A percentile compares a stretch with the other conserved stretches of the same genome.
Conservation (phyloP, 441 rosid genomes). For the Gossypium davidsonii region DNA sequence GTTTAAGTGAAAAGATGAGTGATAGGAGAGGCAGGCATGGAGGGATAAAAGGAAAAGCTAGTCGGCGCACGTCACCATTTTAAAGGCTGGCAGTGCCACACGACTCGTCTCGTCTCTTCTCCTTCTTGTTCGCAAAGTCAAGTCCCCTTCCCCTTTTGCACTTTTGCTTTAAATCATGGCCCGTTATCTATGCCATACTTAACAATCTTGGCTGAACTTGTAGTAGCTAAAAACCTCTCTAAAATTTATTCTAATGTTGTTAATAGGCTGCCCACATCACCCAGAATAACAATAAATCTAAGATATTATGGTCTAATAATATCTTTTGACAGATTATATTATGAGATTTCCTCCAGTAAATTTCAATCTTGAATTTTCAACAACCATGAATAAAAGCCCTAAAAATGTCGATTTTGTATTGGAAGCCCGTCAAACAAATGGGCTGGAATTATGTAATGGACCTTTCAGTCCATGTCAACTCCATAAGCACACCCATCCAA, state of each 20-base stretch:
- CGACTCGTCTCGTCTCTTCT: neutral
- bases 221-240: neutral
- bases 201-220: neutral
- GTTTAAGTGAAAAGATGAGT: slow-evolving; percentile 23
- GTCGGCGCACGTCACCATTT: slow-evolving; percentile 23
- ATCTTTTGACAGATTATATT: no score
- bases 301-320: no score
- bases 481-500: no score
- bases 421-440: neutral
- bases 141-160: neutral
- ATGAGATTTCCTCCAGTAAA: no score
- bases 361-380: no score
- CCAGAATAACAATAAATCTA: no score
- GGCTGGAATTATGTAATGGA: neutral
- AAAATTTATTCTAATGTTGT: no score
- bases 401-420: neutral
- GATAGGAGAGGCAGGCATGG: slow-evolving; percentile 15
- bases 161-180: neutral
- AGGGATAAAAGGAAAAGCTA: neutral
- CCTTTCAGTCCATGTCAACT: neutral
- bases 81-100: neutral
- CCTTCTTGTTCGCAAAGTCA: neutral
- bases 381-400: no score
- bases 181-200: neutral
- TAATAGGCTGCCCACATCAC: no score